Evolutionary conservation across 352 stramenopile genomes (phyloP).

Genomic region (Globisporangium orthogonon): DNA sequence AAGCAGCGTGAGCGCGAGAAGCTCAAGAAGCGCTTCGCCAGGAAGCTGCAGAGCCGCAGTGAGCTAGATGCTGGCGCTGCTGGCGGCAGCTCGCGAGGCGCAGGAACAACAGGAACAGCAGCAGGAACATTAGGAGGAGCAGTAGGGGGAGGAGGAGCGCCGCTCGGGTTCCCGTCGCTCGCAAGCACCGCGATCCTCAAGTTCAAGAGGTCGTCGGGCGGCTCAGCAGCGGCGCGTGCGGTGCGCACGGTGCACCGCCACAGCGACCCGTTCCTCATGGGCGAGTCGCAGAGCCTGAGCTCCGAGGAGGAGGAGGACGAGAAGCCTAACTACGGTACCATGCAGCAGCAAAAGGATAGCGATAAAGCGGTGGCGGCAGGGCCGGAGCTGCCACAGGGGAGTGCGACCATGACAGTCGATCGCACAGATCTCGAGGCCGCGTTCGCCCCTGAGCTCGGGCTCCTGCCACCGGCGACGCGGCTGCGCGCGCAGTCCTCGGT

Average conservation of each 20-base stretch:
- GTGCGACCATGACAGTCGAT: neutral
- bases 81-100: neutral
- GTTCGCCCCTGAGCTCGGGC: slow-evolving; percentile 6
- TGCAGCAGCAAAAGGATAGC: neutral
- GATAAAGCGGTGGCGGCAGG: neutral
- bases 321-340: slow-evolving; percentile 11
- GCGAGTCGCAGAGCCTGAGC: slow-evolving; percentile 17
- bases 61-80: slow-evolving; percentile 2
- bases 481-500: slow-evolving; percentile 11
- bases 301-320: slow-evolving; percentile 14
- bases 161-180: slow-evolving; percentile 12
- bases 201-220: slow-evolving; percentile 9
- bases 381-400: too few species aligned
- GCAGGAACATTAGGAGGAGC: too few species aligned
- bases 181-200: slow-evolving; percentile 16
- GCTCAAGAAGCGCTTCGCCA: slow-evolving; percentile 9
- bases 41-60: slow-evolving; percentile 14
- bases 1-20: slow-evolving; percentile 10
- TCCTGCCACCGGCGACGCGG: neutral
- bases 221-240: neutral
- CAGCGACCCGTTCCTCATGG: slow-evolving; percentile 15
- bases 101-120: neutral
- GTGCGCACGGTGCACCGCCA: slow-evolving; percentile 10
- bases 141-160: neutral
- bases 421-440: neutral